phyloP scores from a whole-genome alignment of 1,139 yeast genomes.

The Pneumocystis murina region DNA sequence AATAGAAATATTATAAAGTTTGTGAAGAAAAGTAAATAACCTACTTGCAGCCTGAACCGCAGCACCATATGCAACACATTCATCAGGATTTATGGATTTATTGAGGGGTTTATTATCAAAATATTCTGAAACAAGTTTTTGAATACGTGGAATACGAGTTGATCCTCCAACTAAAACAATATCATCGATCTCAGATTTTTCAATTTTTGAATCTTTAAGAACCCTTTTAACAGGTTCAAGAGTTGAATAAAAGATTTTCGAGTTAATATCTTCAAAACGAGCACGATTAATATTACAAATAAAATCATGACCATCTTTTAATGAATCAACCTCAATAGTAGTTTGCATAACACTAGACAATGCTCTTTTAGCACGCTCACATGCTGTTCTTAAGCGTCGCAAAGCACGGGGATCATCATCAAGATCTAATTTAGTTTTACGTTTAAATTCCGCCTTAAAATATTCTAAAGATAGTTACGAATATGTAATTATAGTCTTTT shows the following conservation, averaged over 20 bases:
- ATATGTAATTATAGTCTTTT: background rate
- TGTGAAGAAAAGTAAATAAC: background rate
- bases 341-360: conserved; percentile 78
- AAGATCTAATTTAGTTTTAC: conserved; percentile 67
- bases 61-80: conserved; percentile 98
- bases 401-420: conserved; percentile 65
- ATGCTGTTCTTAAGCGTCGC: conserved; percentile 80
- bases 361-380: conserved; percentile 86
- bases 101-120: conserved; percentile 84
- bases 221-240: conserved; percentile 78
- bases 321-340: conserved; percentile 71
- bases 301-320: conserved; percentile 70
- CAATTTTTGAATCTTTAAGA: conserved; percentile 63
- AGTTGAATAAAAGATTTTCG: conserved; percentile 70
- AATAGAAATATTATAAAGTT: background rate
- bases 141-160: conserved; percentile 88
- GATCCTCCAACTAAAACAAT: conserved; percentile 87
- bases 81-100: conserved; percentile 83
- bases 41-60: conserved; percentile 87
- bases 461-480: conserved; percentile 28
- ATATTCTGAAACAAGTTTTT: conserved; percentile 71
- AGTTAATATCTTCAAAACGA: conserved; percentile 78
- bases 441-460: conserved; percentile 71
- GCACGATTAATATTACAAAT: conserved; percentile 76
- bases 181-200: conserved; percentile 68